A percentile compares a stretch with the other conserved stretches of the same genome.
Evolutionary conservation across 805 yeast genomes (phyloP).

Genomic region (Ogataea polymorpha): DNA sequence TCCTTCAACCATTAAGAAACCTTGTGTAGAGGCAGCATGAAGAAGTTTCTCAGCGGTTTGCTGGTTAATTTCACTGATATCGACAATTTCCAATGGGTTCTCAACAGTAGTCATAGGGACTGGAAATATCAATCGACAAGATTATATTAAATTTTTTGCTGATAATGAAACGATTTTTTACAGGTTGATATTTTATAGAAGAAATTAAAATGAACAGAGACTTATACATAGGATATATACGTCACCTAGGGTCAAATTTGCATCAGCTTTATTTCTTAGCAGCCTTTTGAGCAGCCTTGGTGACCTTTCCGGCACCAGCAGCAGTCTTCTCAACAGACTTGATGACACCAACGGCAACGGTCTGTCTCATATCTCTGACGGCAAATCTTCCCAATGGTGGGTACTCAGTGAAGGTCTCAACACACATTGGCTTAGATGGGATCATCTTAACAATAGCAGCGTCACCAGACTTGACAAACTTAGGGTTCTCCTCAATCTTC

Average conservation of each 20-base stretch:
- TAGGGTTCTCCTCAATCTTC: too few species aligned
- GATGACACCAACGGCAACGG: slow-evolving; percentile 99
- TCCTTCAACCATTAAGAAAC: slow-evolving; percentile 50
- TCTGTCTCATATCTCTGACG: slow-evolving; percentile 99
- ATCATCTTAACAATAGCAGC: too few species aligned
- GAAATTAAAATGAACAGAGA: slow-evolving; percentile 9
- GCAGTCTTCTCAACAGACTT: slow-evolving; percentile 87
- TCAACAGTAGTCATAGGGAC: slow-evolving; percentile 15
- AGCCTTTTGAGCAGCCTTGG: slow-evolving; percentile 93
- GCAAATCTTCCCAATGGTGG: slow-evolving; percentile 98
- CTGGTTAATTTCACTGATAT: slow-evolving; percentile 43
- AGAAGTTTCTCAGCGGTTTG: slow-evolving; percentile 50
- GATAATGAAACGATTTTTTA: background rate
- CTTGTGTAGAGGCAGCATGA: slow-evolving; percentile 49
- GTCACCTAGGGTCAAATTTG: background rate
- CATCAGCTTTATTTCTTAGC: slow-evolving; percentile 56
- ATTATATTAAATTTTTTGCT: background rate
- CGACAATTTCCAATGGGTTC: slow-evolving; percentile 56
- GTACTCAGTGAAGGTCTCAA: slow-evolving; percentile 76
- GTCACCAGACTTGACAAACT: too few species aligned
- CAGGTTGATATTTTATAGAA: background rate
- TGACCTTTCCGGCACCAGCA: slow-evolving; percentile 84
- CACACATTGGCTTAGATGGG: slow-evolving; percentile 82
- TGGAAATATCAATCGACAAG: background rate
- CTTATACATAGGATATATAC: slow-evolving; percentile 6